Evolutionary conservation across 192 early-diverging fungal species (phyloP).

Genomic region (Dissophora globulifera): DNA sequence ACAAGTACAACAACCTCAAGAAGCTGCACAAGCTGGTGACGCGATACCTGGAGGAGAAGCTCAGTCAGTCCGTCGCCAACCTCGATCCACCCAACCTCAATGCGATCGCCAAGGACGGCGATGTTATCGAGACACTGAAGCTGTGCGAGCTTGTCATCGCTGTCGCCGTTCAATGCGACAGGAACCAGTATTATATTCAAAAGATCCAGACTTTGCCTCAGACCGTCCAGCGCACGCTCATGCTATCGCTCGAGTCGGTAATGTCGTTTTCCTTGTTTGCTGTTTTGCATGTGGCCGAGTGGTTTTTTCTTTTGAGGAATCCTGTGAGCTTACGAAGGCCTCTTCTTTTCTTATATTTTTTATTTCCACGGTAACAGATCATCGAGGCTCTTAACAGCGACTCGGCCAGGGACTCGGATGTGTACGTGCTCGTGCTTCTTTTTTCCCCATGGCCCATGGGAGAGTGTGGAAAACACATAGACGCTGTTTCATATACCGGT

Average conservation of each 20-base stretch:
- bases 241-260: slow-evolving; percentile 92
- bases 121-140: slow-evolving; percentile 77
- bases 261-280: slow-evolving; percentile 13
- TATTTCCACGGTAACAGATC: slow-evolving; percentile 11
- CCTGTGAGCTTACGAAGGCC: too few relatives aligned
- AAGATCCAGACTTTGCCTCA: slow-evolving; percentile 82
- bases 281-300: not conserved
- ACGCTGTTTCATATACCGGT: too few relatives aligned
- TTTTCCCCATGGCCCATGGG: too few relatives aligned
- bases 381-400: slow-evolving; percentile 39
- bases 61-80: slow-evolving; percentile 71
- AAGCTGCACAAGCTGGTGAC: slow-evolving; percentile 87
- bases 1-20: slow-evolving; percentile 93
- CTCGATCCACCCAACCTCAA: slow-evolving; percentile 81
- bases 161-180: slow-evolving; percentile 86
- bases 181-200: slow-evolving; percentile 86
- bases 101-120: slow-evolving; percentile 83
- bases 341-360: not conserved
- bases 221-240: slow-evolving; percentile 83
- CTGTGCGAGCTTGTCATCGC: slow-evolving; percentile 86
- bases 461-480: too few relatives aligned
- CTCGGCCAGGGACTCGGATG: slow-evolving; percentile 31
- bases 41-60: slow-evolving; percentile 88
- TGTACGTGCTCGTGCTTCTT: too few relatives aligned
- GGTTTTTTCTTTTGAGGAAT: not conserved